These are phyloP conservation scores for Aphanomyces stellatus DNA, from an alignment of 352 stramenopile species.

Conservation along the genomic window DNA sequence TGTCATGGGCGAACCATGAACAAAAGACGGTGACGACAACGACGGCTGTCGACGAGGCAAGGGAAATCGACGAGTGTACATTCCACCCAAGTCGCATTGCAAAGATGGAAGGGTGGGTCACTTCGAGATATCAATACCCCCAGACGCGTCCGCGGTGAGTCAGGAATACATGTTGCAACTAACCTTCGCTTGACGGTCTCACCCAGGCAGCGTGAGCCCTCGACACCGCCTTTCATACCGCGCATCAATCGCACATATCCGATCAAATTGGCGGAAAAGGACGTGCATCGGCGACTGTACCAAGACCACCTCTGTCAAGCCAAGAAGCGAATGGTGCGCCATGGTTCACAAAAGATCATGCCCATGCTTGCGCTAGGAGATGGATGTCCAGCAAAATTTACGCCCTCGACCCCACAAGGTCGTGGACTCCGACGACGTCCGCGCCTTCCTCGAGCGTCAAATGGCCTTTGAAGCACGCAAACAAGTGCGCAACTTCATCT, in stretches of 20 bases:
- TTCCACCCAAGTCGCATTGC: slow-evolving; percentile 7
- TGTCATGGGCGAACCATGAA: not conserved
- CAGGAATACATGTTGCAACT: no score
- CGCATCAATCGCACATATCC: slow-evolving; percentile 3
- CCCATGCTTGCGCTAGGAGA: not conserved
- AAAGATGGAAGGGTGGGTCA: slow-evolving; percentile 16
- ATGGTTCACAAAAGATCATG: not conserved
- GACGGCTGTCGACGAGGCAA: not conserved
- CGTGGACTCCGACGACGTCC: not conserved
- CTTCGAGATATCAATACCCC: slow-evolving; percentile 7
- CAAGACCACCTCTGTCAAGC: not conserved
- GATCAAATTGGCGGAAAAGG: not conserved
- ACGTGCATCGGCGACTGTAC: not conserved
- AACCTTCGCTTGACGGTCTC: no score
- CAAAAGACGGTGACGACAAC: not conserved
- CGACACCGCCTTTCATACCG: not conserved
- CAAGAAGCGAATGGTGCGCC: not conserved
- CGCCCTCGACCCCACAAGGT: not conserved
- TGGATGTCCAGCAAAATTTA: not conserved
- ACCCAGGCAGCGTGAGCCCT: no score
- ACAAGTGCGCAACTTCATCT: no score
- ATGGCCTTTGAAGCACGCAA: not conserved
- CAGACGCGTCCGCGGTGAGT: not conserved
- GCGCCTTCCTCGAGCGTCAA: not conserved
- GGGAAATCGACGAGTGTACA: not conserved